Evolutionary conservation across 2,329 filamentous ascomycete species (phyloP).

Genomic region (Pseudopyricularia javanii): DNA sequence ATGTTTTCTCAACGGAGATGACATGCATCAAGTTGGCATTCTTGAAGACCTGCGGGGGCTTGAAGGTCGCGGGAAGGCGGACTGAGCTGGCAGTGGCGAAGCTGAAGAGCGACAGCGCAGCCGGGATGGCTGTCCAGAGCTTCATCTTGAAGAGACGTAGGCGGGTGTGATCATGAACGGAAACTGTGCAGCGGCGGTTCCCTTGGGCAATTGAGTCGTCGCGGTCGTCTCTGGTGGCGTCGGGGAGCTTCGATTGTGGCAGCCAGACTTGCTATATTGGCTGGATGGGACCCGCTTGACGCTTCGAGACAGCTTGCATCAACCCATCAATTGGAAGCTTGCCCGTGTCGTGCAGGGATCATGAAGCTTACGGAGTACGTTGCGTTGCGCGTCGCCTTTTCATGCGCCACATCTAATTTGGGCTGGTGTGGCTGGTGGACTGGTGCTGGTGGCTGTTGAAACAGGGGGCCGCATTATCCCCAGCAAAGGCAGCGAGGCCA

Average conservation of each 20-base stretch:
- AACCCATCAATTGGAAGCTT: background rate
- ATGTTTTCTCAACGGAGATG: constrained; percentile 87
- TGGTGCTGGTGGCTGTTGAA: too few relatives aligned
- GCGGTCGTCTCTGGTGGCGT: background rate
- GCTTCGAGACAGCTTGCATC: constrained; percentile 4
- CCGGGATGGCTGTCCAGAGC: constrained; percentile 39
- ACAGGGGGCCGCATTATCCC: too few relatives aligned
- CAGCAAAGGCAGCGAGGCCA: too few relatives aligned
- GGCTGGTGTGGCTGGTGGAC: background rate
- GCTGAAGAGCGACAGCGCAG: constrained; percentile 43
- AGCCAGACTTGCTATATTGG: background rate
- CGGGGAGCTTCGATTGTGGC: background rate
- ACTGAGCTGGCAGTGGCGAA: constrained; percentile 21
- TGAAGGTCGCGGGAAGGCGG: constrained; percentile 55
- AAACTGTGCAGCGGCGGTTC: background rate
- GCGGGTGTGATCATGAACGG: constrained; percentile 6
- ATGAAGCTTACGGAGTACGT: constrained; percentile 2
- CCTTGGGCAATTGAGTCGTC: background rate
- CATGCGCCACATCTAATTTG: constrained; percentile 1
- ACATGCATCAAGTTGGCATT: constrained; percentile 85
- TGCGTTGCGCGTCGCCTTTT: constrained; percentile 3
- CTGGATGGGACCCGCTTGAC: background rate
- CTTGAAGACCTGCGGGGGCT: constrained; percentile 82
- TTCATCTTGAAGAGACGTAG: constrained; percentile 25
- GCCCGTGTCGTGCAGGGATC: background rate